phyloP scores from a whole-genome alignment of 495 filamentous ascomycete genomes.

The Chaetomidium leptoderma region DNA sequence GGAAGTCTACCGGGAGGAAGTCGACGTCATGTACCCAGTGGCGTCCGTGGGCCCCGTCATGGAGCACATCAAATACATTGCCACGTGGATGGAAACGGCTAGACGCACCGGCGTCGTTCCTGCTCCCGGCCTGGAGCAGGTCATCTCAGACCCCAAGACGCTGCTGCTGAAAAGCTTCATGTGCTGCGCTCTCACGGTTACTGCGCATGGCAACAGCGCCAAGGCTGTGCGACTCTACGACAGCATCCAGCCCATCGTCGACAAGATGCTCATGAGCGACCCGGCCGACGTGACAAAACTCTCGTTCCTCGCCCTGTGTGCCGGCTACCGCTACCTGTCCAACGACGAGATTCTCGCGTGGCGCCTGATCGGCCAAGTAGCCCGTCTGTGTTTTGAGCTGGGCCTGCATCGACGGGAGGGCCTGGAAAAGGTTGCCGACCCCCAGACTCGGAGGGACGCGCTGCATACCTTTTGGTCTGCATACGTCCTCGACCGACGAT shows the following conservation, averaged over 20 bases:
- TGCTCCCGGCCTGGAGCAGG: conserved; percentile 46
- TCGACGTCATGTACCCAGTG: conserved; percentile 82
- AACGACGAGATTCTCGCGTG: conserved; percentile 79
- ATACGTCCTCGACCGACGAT: conserved; percentile 74
- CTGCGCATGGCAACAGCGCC: conserved; percentile 71
- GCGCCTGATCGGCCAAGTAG: conserved; percentile 70
- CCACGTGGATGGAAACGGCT: conserved; percentile 60
- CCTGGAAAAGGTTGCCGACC: conserved; percentile 58
- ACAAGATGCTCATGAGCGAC: conserved; percentile 63
- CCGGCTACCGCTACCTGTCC: conserved; percentile 78
- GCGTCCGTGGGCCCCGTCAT: conserved; percentile 65
- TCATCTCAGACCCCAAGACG: conserved; percentile 63
- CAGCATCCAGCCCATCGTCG: conserved; percentile 62
- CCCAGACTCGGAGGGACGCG: conserved; percentile 58
- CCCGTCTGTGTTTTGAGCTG: conserved; percentile 72
- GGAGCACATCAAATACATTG: conserved; percentile 59
- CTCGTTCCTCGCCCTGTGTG: conserved; percentile 67
- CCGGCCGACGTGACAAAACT: conserved; percentile 63
- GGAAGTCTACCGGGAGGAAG: conserved; percentile 73
- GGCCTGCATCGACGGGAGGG: conserved; percentile 74
- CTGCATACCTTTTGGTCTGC: conserved; percentile 74
- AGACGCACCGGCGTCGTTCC: conserved; percentile 27
- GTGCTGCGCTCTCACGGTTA: conserved; percentile 66
- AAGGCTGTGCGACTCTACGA: conserved; percentile 66
- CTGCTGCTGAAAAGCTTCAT: conserved; percentile 73